A percentile compares a stretch with the other conserved stretches of the same genome.
Evolutionary conservation across 306 rosid species (phyloP).

Genomic region (Adenanthera pavonina): DNA sequence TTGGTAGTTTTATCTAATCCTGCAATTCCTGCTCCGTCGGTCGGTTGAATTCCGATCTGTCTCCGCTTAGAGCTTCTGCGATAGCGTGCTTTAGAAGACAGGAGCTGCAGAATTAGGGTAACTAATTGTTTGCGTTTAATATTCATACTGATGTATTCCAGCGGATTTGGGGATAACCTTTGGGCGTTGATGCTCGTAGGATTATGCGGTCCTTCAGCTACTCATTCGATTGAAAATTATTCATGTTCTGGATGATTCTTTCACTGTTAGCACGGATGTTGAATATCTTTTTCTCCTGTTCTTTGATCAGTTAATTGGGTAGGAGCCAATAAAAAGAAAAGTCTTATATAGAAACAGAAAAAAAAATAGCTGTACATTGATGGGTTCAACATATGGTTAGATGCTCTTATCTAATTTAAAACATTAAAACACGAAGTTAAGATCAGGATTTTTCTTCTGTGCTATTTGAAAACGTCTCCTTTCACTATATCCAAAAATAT

Average conservation of each 20-base stretch:
- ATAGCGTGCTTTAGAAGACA: slow-evolving; percentile 37
- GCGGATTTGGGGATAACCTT: not conserved
- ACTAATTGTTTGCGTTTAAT: slow-evolving; percentile 8
- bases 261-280: no score
- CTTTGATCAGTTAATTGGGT: not conserved
- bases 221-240: slow-evolving; percentile 3
- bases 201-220: not conserved
- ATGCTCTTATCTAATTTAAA: not conserved
- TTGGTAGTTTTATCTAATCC: slow-evolving; percentile 20
- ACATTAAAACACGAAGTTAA: no score
- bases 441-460: not conserved
- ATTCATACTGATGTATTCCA: not conserved
- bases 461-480: not conserved
- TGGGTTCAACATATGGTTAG: not conserved
- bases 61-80: slow-evolving; percentile 50
- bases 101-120: slow-evolving; percentile 51
- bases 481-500: not conserved
- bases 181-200: not conserved
- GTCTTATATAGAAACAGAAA: not conserved
- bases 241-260: not conserved
- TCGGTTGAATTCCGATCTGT: not conserved
- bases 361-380: not conserved
- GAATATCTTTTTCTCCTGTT: not conserved
- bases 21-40: not conserved
- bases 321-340: not conserved